phyloP scores from a whole-genome alignment of 805 yeast genomes.

The Lachancea cidri region DNA sequence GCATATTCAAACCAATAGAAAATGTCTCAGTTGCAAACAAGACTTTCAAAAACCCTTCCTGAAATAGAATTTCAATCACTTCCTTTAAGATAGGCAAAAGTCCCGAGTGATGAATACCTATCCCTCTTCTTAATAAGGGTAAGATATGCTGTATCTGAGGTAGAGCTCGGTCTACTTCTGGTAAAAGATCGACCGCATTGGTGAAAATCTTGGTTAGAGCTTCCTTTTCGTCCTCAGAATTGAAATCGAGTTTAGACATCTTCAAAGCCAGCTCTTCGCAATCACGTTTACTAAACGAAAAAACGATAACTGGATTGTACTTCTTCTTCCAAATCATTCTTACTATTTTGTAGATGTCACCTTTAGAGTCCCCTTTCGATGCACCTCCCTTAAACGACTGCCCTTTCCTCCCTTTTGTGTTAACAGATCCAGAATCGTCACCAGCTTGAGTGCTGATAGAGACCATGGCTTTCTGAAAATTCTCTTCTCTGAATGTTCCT shows the following conservation, averaged over 20 bases:
- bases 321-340: constrained; percentile 97
- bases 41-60: constrained; percentile 92
- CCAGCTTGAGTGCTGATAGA: constrained; percentile 78
- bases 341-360: constrained; percentile 93
- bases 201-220: constrained; percentile 84
- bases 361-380: constrained; percentile 53
- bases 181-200: constrained; percentile 82
- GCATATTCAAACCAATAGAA: constrained; percentile 98
- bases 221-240: constrained; percentile 88
- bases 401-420: constrained; percentile 63
- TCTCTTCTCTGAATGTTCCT: constrained; percentile 92
- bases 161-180: constrained; percentile 84
- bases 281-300: constrained; percentile 95
- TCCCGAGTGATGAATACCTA: constrained; percentile 98
- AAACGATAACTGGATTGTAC: constrained; percentile 96
- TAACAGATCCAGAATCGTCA: constrained; percentile 68
- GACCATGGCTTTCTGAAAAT: constrained; percentile 98
- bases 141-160: constrained; percentile 92
- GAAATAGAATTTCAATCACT: constrained; percentile 92
- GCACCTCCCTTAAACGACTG: constrained; percentile 82
- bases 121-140: constrained; percentile 88
- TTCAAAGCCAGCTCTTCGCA: constrained; percentile 92
- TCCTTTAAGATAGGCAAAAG: constrained; percentile 88
- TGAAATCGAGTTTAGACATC: constrained; percentile 93
- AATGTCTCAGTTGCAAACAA: constrained; percentile 97